A percentile compares a stretch with the other conserved stretches of the same genome.
Evolutionary conservation across 805 yeast genomes (phyloP).

Genomic region (Komagataella pastoris): DNA sequence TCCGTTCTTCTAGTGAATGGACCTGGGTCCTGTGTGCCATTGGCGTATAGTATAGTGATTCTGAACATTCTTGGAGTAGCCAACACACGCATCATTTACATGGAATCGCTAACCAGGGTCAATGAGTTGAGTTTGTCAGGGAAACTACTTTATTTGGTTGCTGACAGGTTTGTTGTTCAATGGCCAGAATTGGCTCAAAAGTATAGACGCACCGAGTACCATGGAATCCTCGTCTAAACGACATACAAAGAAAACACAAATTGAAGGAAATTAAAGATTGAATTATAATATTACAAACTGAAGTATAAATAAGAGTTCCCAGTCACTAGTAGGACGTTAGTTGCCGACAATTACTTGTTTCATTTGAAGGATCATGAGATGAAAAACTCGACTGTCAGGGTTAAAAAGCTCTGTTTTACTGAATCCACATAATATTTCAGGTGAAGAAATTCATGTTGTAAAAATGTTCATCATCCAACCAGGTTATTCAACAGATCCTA

Average conservation of each 20-base stretch:
- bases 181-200: slow-evolving; percentile 53
- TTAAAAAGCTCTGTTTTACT: slow-evolving; percentile 4
- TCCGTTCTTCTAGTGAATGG: slow-evolving; percentile 43
- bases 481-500: background rate
- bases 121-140: slow-evolving; percentile 68
- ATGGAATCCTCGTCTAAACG: slow-evolving; percentile 58
- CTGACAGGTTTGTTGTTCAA: slow-evolving; percentile 77
- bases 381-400: slow-evolving; percentile 1
- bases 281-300: background rate
- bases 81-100: slow-evolving; percentile 51
- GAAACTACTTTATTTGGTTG: slow-evolving; percentile 48
- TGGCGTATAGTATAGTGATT: slow-evolving; percentile 42
- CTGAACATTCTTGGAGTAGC: slow-evolving; percentile 33
- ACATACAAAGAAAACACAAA: background rate
- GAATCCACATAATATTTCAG: slow-evolving; percentile 3
- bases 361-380: background rate
- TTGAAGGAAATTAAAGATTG: too few species aligned
- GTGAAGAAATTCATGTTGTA: slow-evolving; percentile 5
- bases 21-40: slow-evolving; percentile 70
- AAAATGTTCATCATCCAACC: slow-evolving; percentile 3
- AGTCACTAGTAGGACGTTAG: background rate
- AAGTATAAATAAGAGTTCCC: background rate
- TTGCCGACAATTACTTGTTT: background rate
- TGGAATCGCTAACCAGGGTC: slow-evolving; percentile 84
- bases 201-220: slow-evolving; percentile 53